These are phyloP conservation scores for Agaricus blazei DNA, from an alignment of 768 basidiomycete species.

Conservation along the genomic window DNA sequence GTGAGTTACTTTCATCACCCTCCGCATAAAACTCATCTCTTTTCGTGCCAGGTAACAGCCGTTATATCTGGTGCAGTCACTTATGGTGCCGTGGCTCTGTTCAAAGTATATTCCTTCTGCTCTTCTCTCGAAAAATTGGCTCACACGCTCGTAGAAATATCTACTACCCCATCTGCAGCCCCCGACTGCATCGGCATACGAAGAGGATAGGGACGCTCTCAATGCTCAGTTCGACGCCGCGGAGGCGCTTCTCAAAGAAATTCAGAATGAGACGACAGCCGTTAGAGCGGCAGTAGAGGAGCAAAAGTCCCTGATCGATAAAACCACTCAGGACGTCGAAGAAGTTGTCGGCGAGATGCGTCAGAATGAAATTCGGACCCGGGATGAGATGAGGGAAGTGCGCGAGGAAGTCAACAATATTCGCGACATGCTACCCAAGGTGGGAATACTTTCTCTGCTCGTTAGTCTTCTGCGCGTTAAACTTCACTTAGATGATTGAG, in stretches of 20 bases:
- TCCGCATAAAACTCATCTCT: slow-evolving; percentile 18
- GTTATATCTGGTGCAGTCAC: slow-evolving; percentile 83
- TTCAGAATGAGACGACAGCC: slow-evolving; percentile 71
- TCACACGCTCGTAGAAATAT: slow-evolving; percentile 64
- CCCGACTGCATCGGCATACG: slow-evolving; percentile 83
- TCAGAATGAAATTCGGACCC: slow-evolving; percentile 70
- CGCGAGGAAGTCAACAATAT: slow-evolving; percentile 88
- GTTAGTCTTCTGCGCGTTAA: too few relatives aligned
- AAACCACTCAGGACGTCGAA: slow-evolving; percentile 69
- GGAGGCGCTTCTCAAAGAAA: slow-evolving; percentile 73
- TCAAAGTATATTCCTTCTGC: slow-evolving; percentile 47
- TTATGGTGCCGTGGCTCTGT: slow-evolving; percentile 76
- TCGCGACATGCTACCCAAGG: slow-evolving; percentile 91
- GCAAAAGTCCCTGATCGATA: slow-evolving; percentile 68
- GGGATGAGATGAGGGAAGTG: slow-evolving; percentile 88
- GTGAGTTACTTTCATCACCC: slow-evolving; percentile 34
- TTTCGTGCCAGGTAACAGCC: slow-evolving; percentile 70
- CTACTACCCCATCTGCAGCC: slow-evolving; percentile 87
- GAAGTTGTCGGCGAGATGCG: slow-evolving; percentile 68
- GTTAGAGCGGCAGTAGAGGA: slow-evolving; percentile 71
- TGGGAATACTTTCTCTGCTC: slow-evolving; percentile 23
- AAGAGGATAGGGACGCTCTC: slow-evolving; percentile 80
- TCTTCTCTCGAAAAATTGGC: neutral
- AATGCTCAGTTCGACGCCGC: slow-evolving; percentile 88
- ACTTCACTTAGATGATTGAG: slow-evolving; percentile 73